Conservation (phyloP, 768 basidiomycete genomes). For the Kwoniella sp. region DNA sequence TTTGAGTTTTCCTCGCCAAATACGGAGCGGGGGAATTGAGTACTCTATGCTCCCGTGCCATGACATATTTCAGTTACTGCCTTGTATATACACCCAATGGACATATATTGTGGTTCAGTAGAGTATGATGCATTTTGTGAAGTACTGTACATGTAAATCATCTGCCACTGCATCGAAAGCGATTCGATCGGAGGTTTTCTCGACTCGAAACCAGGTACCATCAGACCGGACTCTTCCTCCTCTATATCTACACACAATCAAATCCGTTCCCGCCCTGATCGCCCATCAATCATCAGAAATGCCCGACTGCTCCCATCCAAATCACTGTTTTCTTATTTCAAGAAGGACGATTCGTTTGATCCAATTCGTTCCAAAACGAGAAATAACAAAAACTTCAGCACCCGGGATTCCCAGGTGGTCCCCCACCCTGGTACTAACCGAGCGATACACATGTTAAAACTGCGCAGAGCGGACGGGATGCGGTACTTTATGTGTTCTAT, state of each 20-base stretch:
- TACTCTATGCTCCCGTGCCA: no score
- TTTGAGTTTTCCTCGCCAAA: no score
- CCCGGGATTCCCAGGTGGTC: conserved; percentile 2
- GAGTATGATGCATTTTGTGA: neutral
- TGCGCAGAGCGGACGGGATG: conserved; percentile 2
- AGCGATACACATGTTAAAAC: conserved; percentile 2
- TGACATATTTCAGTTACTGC: no score
- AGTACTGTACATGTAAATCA: neutral
- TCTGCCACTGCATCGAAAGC: neutral
- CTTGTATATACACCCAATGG: no score
- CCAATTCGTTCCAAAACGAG: no score
- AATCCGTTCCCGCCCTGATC: neutral
- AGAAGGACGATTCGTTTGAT: no score
- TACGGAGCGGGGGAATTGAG: no score
- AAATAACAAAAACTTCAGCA: conserved; percentile 1
- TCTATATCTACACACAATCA: neutral
- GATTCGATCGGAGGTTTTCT: neutral
- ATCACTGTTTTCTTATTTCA: no score
- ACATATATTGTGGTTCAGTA: no score
- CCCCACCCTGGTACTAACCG: conserved; percentile 1
- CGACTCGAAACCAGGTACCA: neutral
- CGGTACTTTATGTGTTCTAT: conserved; percentile 1
- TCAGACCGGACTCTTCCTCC: neutral
- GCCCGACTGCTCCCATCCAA: no score
- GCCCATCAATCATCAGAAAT: no score